These are phyloP conservation scores for Avena insularis DNA, from an alignment of 176 grass and related monocot genomes.

Conservation along the genomic window DNA sequence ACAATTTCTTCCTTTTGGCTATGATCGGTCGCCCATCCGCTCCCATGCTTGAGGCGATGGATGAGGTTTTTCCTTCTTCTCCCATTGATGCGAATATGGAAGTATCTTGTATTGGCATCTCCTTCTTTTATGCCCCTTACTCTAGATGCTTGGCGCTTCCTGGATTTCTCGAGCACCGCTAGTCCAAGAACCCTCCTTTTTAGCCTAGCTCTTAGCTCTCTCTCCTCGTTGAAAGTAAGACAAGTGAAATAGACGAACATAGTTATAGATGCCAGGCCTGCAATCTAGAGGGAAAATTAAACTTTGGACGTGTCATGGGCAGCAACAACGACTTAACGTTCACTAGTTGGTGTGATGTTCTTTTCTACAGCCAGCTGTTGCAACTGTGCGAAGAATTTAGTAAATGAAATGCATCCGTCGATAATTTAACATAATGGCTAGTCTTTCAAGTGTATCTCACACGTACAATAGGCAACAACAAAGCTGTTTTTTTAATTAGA, in stretches of 20 bases:
- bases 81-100: too few relatives aligned
- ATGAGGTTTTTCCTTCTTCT: too few relatives aligned
- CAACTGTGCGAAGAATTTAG: not conserved
- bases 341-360: conserved; percentile 32
- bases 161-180: too few relatives aligned
- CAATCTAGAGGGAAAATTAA: conserved; percentile 1
- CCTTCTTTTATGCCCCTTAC: too few relatives aligned
- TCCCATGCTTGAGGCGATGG: too few relatives aligned
- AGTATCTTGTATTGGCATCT: too few relatives aligned
- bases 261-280: not conserved
- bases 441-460: not conserved
- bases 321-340: conserved; percentile 4
- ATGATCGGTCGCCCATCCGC: too few relatives aligned
- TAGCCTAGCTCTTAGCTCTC: too few relatives aligned
- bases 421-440: not conserved
- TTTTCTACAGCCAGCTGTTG: conserved; percentile 14
- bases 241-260: not conserved
- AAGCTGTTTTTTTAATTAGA: not conserved
- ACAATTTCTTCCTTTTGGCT: too few relatives aligned
- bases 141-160: too few relatives aligned
- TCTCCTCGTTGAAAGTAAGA: not conserved
- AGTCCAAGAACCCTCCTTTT: too few relatives aligned
- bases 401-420: not conserved
- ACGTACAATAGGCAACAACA: not conserved
- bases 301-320: not conserved